Evolutionary conservation across 2,329 filamentous ascomycete genomes (phyloP).

Genomic region (Fonsecaea nubica): DNA sequence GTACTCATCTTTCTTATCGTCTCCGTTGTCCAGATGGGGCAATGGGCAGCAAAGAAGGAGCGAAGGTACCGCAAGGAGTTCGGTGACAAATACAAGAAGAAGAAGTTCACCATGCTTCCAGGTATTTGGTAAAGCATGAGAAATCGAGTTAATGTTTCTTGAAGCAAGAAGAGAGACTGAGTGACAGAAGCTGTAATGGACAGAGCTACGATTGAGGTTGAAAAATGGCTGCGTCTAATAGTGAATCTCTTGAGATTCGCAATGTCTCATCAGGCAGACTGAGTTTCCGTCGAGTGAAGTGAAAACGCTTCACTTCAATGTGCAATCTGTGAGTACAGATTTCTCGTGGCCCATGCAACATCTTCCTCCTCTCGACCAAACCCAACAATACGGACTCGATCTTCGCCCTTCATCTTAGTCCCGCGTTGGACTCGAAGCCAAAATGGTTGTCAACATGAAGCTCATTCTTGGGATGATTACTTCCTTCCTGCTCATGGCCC

Average conservation of each 20-base stretch:
- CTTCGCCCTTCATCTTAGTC: neutral
- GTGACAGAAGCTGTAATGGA: neutral
- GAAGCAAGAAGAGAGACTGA: neutral
- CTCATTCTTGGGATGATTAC: neutral
- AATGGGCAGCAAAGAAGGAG: slow-evolving; percentile 94
- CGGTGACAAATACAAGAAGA: slow-evolving; percentile 92
- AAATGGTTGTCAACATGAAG: neutral
- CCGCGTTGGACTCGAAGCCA: neutral
- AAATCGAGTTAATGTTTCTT: neutral
- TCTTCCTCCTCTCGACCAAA: neutral
- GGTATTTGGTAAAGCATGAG: slow-evolving; percentile 61
- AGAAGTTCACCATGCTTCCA: slow-evolving; percentile 82
- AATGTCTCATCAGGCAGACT: neutral
- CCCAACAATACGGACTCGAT: neutral
- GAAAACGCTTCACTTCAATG: neutral
- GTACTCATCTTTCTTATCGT: slow-evolving; percentile 77
- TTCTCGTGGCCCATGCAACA: neutral
- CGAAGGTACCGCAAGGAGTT: slow-evolving; percentile 87
- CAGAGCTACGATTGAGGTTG: neutral
- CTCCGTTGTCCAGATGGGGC: slow-evolving; percentile 78
- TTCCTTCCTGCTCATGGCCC: neutral
- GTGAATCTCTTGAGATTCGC: neutral
- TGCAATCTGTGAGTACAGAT: neutral
- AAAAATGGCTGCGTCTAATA: neutral
- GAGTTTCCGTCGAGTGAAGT: neutral